A percentile compares a stretch with the other conserved stretches of the same genome.
These are phyloP conservation scores for Penicillium salamii DNA, from an alignment of 495 filamentous ascomycete species.

Conservation along the genomic window DNA sequence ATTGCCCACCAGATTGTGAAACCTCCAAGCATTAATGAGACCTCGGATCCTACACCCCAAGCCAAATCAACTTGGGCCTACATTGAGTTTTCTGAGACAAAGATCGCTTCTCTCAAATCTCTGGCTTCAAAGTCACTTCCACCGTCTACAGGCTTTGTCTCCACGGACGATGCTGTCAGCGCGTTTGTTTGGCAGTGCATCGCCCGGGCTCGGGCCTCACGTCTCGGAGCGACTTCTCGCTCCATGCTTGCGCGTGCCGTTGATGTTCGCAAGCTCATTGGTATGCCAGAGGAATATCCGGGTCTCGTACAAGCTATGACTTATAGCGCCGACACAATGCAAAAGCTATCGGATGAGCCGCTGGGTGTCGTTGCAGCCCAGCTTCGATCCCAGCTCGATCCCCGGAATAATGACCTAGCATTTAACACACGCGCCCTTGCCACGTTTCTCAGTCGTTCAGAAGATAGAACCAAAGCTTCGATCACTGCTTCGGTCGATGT, in stretches of 20 bases:
- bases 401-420: slow-evolving; percentile 27
- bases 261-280: slow-evolving; percentile 45
- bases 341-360: slow-evolving; percentile 28
- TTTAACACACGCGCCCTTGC: slow-evolving; percentile 41
- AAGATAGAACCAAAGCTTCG: slow-evolving; percentile 29
- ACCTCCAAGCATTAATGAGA: slow-evolving; percentile 4
- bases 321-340: slow-evolving; percentile 28
- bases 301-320: slow-evolving; percentile 45
- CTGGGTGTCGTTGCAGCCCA: slow-evolving; percentile 41
- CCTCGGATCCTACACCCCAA: slow-evolving; percentile 5
- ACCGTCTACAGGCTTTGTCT: slow-evolving; percentile 24
- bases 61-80: slow-evolving; percentile 40
- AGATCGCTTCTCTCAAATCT: slow-evolving; percentile 40
- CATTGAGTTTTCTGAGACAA: slow-evolving; percentile 32
- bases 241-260: slow-evolving; percentile 49
- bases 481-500: slow-evolving; percentile 29
- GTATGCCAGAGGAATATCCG: slow-evolving; percentile 41
- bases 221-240: slow-evolving; percentile 25
- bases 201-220: slow-evolving; percentile 38
- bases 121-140: slow-evolving; percentile 29
- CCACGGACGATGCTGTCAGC: slow-evolving; percentile 54
- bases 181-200: slow-evolving; percentile 54
- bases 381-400: slow-evolving; percentile 44
- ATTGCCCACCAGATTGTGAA: slow-evolving; percentile 32
- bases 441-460: slow-evolving; percentile 30